Base-by-base conservation (phyloP, 2,329 filamentous ascomycete genomes). In the Curvularia sp. region DNA sequence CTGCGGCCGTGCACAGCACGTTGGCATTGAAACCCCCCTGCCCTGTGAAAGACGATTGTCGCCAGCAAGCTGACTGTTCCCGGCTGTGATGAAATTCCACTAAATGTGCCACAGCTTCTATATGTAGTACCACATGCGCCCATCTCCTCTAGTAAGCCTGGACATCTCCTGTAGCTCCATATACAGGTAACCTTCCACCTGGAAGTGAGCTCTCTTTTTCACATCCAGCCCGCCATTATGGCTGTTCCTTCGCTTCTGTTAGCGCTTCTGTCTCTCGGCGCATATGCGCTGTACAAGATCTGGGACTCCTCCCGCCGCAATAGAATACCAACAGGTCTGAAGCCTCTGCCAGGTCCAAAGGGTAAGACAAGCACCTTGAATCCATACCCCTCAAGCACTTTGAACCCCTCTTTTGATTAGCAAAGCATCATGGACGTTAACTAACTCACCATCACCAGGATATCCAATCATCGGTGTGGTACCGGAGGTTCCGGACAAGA, bases 401-500 rank as follows among this genome's bases (percentile, higher is more conserved):
- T 54, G 41, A 31, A 57, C 42, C 35, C 31, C 38, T 28, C 28
- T 12, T 47, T 47, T n/a, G 28, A 31, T 49, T 24, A 26, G 6
- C 20, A 52, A 30, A 31, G 30, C 30, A 30, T 31, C 18, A 39
- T 7, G 48, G 35, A 33, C 10, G 5, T 42, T 4, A 31, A 20
- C 63, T 69, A 49, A 71, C 53, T 56, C 3, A 51, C 35, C 13
- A 61, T 7, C 3, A 38, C n/a, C 53, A 81, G 79, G 79, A 26
- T 77, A 77, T 43, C 79, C 80, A 2, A 68, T 81, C 43, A 66
- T 81, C 39, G 79, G 79, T 33, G 78, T 75, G 8, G 72, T 80
- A 9, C 78, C 75, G 47, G 78, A 81, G 18, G 70, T 81, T 4
- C 79, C 79, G 26, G 76, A 79, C 43, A 77, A 79, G 64, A 78